Evolutionary conservation across 208 protist species (phyloP).

Genomic region (Crithidia mellificae): DNA sequence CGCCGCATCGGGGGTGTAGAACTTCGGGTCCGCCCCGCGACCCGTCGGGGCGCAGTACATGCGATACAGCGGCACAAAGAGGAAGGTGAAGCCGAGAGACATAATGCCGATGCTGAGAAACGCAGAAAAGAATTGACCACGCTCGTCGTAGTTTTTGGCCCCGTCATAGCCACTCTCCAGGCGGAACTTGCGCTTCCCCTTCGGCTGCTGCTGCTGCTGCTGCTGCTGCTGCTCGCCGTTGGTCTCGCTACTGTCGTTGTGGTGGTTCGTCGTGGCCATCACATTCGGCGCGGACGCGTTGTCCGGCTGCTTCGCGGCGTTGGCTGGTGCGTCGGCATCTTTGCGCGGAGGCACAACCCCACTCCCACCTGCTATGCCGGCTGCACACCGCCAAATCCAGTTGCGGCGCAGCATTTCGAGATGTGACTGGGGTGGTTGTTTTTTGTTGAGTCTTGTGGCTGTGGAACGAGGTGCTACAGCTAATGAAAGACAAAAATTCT

Average conservation of each 20-base stretch:
- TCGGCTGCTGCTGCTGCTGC: neutral
- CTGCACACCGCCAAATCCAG: constrained; percentile 34
- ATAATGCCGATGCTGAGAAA: constrained; percentile 79
- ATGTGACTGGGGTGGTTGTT: neutral
- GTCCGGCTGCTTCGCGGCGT: neutral
- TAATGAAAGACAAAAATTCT: too few relatives aligned
- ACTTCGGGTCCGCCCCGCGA: constrained; percentile 80
- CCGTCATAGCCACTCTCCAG: constrained; percentile 73
- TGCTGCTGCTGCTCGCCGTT: constrained; percentile 2
- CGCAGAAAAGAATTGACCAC: constrained; percentile 84
- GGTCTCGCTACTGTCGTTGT: neutral
- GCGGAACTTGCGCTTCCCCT: constrained; percentile 48
- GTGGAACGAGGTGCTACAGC: neutral
- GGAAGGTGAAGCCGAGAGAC: constrained; percentile 83
- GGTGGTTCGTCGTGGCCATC: neutral
- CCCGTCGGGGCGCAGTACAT: constrained; percentile 88
- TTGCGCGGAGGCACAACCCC: constrained; percentile 6
- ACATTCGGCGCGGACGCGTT: neutral
- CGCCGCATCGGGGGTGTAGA: constrained; percentile 77
- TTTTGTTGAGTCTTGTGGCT: neutral
- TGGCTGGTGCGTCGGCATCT: neutral
- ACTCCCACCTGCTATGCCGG: constrained; percentile 20
- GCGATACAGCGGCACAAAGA: constrained; percentile 89
- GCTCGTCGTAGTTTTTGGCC: constrained; percentile 69
- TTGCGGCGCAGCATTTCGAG: constrained; percentile 45